Percentiles rank a stretch among this genome's conserved stretches.
Evolutionary conservation across 352 stramenopile species (phyloP).

Genomic region (Phytophthora constricta): DNA sequence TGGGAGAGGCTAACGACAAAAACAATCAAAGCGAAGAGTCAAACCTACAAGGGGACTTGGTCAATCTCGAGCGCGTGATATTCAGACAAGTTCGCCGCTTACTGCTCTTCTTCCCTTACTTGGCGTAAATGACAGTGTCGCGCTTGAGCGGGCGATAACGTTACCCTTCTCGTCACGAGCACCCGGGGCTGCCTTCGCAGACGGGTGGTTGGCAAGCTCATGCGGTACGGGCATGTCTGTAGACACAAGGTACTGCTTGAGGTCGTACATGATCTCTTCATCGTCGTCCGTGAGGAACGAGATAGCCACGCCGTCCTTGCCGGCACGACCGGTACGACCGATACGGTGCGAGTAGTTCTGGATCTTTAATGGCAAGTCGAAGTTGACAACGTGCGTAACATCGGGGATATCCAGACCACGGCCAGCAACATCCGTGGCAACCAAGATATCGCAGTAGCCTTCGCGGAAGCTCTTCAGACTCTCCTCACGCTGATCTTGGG

Average conservation of each 20-base stretch:
- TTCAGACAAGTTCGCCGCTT: too few species aligned
- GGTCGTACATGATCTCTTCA: slow-evolving; percentile 96
- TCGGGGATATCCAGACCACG: slow-evolving; percentile 98
- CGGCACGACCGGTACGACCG: slow-evolving; percentile 97
- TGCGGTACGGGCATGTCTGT: slow-evolving; percentile 95
- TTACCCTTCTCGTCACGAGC: slow-evolving; percentile 88
- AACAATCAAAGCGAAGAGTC: slow-evolving; percentile 10
- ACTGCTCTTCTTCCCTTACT: slow-evolving; percentile 40
- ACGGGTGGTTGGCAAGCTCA: slow-evolving; percentile 94
- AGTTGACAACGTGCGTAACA: slow-evolving; percentile 99
- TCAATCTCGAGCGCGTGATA: too few species aligned
- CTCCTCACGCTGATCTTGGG: slow-evolving; percentile 95
- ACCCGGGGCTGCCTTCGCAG: slow-evolving; percentile 87
- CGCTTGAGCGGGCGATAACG: slow-evolving; percentile 86
- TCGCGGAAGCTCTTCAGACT: slow-evolving; percentile 92
- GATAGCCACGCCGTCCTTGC: slow-evolving; percentile 96
- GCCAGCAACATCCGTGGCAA: slow-evolving; percentile 95
- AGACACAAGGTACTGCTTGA: slow-evolving; percentile 97
- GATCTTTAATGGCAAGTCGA: slow-evolving; percentile 97
- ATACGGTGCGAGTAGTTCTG: slow-evolving; percentile 99
- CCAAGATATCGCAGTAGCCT: slow-evolving; percentile 89
- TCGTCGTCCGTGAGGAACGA: slow-evolving; percentile 98
- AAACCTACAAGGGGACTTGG: background rate
- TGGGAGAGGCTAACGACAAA: slow-evolving; percentile 11
- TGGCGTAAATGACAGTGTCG: slow-evolving; percentile 90